Evolutionary conservation across 2,329 filamentous ascomycete species (phyloP).

Genomic region (Hortaea werneckii): DNA sequence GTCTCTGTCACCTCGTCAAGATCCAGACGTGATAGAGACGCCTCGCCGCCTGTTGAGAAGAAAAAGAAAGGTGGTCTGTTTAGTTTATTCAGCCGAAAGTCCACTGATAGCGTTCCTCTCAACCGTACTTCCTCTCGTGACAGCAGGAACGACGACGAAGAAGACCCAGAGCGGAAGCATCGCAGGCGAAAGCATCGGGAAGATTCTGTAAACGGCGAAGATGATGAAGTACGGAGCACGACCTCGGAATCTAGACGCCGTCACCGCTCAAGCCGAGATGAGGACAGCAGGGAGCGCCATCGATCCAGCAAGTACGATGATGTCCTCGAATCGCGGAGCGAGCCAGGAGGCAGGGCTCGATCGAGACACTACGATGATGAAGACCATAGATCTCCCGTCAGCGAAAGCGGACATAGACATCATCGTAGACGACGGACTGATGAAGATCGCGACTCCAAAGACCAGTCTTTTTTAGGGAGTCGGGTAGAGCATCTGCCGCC

Average conservation of each 20-base stretch:
- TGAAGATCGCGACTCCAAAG: conserved; percentile 15
- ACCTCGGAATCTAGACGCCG: conserved; percentile 15
- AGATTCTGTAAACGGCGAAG: conserved; percentile 20
- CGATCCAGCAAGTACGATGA: conserved; percentile 16
- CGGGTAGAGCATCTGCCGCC: conserved; percentile 50
- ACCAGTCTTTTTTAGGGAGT: conserved; percentile 54
- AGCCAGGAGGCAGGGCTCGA: conserved; percentile 9
- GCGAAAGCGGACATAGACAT: conserved; percentile 11
- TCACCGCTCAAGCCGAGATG: conserved; percentile 10
- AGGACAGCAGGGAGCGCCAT: conserved; percentile 16
- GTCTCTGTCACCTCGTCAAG: conserved; percentile 32
- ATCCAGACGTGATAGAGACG: conserved; percentile 31
- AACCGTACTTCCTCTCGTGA: conserved; percentile 16
- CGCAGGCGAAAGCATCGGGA: conserved; percentile 34
- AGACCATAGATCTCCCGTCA: conserved; percentile 4
- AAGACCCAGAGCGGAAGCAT: conserved; percentile 36
- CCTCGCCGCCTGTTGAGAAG: conserved; percentile 21
- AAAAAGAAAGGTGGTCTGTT: conserved; percentile 38
- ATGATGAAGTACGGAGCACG: conserved; percentile 15
- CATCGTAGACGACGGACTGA: conserved; percentile 16
- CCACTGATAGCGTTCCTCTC: conserved; percentile 28
- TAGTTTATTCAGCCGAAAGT: conserved; percentile 37
- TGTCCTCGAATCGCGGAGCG: conserved; percentile 11
- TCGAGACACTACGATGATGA: conserved; percentile 8
- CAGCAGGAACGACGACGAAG: conserved; percentile 27